Conservation (phyloP, 2,329 filamentous ascomycete genomes). For the Colletotrichum acutatum region DNA sequence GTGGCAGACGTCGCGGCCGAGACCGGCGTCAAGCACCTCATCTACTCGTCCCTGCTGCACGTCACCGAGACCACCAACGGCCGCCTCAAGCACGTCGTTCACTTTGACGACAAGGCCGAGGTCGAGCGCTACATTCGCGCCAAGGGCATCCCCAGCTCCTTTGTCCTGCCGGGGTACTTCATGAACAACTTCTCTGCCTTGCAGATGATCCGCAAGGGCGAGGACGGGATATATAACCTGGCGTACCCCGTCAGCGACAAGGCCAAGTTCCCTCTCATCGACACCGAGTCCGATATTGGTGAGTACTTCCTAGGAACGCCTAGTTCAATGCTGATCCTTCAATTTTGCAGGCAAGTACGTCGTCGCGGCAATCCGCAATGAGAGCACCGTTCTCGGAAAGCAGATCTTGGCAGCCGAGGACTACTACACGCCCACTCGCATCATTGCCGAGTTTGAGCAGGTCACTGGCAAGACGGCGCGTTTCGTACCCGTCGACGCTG, state of each 20-base stretch:
- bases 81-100: slow-evolving; percentile 41
- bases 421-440: slow-evolving; percentile 31
- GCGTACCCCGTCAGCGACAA: slow-evolving; percentile 40
- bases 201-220: slow-evolving; percentile 39
- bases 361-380: slow-evolving; percentile 20
- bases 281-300: slow-evolving; percentile 47
- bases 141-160: slow-evolving; percentile 57
- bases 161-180: slow-evolving; percentile 60
- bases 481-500: slow-evolving; percentile 32
- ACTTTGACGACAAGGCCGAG: slow-evolving; percentile 61
- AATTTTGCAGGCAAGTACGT: slow-evolving; percentile 19
- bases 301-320: too few species aligned
- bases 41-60: slow-evolving; percentile 46
- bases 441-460: slow-evolving; percentile 33
- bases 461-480: slow-evolving; percentile 17
- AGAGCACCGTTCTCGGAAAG: slow-evolving; percentile 16
- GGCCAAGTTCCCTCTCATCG: slow-evolving; percentile 45
- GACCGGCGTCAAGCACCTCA: slow-evolving; percentile 45
- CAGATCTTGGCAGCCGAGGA: slow-evolving; percentile 32
- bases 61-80: slow-evolving; percentile 41
- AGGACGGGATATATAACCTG: slow-evolving; percentile 41
- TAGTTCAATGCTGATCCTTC: too few species aligned
- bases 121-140: slow-evolving; percentile 58
- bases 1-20: slow-evolving; percentile 49
- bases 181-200: slow-evolving; percentile 58